Percentiles rank a stretch among this genome's conserved stretches.
Conservation (phyloP, 805 yeast genomes). For the Diddensiella santjacobensis region DNA sequence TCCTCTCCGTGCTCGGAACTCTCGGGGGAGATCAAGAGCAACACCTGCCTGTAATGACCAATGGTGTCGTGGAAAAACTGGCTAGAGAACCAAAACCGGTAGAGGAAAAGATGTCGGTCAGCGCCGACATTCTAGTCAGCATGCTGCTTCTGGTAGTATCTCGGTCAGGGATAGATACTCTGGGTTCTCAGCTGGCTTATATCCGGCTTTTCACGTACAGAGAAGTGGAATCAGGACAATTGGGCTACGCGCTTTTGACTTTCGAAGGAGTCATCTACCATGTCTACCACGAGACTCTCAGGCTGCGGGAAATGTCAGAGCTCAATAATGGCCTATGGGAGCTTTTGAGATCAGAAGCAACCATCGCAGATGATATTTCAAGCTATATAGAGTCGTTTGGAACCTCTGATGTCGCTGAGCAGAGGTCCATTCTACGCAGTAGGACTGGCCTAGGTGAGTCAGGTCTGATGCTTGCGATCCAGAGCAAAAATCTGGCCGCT, state of each 20-base stretch:
- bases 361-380: conserved; percentile 17
- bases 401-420: conserved; percentile 6
- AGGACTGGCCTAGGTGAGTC: conserved; percentile 66
- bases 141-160: conserved; percentile 67
- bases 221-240: conserved; percentile 52
- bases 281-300: conserved; percentile 42
- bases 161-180: conserved; percentile 52
- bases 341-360: conserved; percentile 38
- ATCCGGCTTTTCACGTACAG: conserved; percentile 55
- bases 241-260: conserved; percentile 78
- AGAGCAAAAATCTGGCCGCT: conserved; percentile 41
- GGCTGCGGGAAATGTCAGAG: conserved; percentile 41
- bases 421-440: conserved; percentile 33
- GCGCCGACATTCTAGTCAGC: conserved; percentile 79
- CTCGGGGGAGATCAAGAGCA: conserved; percentile 38
- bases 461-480: conserved; percentile 58
- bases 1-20: conserved; percentile 50
- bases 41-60: conserved; percentile 9
- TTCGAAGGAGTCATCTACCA: conserved; percentile 77
- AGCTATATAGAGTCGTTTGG: conserved; percentile 6
- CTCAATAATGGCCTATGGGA: conserved; percentile 54
- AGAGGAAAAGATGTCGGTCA: conserved; percentile 27
- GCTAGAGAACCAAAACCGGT: not conserved
- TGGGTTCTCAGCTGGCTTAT: conserved; percentile 64
- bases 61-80: not conserved